Percentiles rank a stretch among this genome's conserved stretches.
Conservation (phyloP, 805 yeast genomes). For the Nakazawaea ambrosiae region DNA sequence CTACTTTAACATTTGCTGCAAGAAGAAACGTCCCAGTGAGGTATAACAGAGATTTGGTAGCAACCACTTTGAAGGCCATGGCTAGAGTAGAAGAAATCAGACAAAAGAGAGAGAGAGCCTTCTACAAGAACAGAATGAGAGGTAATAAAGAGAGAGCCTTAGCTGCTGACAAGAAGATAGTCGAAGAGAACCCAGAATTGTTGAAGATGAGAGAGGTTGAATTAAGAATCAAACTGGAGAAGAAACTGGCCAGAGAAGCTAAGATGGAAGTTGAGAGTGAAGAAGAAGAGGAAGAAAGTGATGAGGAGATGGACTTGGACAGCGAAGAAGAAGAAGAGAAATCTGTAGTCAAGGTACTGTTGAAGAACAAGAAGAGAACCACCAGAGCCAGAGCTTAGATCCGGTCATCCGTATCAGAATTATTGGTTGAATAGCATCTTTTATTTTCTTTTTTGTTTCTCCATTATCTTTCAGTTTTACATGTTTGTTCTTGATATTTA, state of each 20-base stretch:
- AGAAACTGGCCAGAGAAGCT: constrained; percentile 52
- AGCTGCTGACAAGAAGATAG: constrained; percentile 80
- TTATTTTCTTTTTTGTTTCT: not conserved
- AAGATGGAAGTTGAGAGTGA: constrained; percentile 36
- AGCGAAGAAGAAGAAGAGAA: constrained; percentile 43
- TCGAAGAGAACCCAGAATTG: constrained; percentile 82
- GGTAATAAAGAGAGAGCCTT: constrained; percentile 88
- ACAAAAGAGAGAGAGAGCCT: constrained; percentile 93
- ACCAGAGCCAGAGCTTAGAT: constrained; percentile 28
- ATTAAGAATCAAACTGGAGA: constrained; percentile 68
- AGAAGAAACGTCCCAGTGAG: constrained; percentile 98
- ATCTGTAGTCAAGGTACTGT: constrained; percentile 45
- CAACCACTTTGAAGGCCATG: constrained; percentile 93
- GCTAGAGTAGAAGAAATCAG: constrained; percentile 93
- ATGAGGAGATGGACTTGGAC: constrained; percentile 33
- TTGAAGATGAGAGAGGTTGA: constrained; percentile 92
- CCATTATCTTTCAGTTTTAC: not conserved
- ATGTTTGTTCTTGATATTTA: too few relatives aligned
- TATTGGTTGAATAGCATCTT: not conserved
- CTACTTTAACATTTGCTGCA: constrained; percentile 92
- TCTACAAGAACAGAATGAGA: constrained; percentile 99
- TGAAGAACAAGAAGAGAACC: constrained; percentile 57
- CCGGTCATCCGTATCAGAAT: not conserved
- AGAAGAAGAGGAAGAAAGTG: constrained; percentile 38
- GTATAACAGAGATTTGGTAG: constrained; percentile 93